phyloP scores from a whole-genome alignment of 179 eudicot species.

The Actinidia chinensis region DNA sequence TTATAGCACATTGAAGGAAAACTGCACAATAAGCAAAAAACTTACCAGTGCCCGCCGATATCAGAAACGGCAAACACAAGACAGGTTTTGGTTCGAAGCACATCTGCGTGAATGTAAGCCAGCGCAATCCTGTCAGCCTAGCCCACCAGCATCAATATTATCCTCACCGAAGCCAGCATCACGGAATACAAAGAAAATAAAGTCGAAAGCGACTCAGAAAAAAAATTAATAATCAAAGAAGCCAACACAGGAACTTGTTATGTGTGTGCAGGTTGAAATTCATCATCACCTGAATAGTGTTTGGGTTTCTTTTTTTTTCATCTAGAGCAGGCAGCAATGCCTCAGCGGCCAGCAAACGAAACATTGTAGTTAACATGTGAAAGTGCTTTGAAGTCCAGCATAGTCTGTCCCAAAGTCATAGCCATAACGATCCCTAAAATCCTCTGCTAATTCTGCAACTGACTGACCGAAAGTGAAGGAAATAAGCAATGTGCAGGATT shows the following conservation, averaged over 20 bases:
- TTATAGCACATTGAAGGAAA: no score
- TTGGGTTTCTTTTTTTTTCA: conserved; percentile 85
- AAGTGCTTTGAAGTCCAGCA: conserved; percentile 78
- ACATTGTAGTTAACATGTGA: conserved; percentile 86
- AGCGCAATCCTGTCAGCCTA: conserved; percentile 92
- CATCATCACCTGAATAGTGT: conserved; percentile 71
- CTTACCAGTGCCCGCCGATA: conserved; percentile 94
- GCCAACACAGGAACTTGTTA: conserved; percentile 13
- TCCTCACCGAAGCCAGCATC: conserved; percentile 64
- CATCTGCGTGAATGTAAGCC: conserved; percentile 87
- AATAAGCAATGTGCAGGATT: background rate
- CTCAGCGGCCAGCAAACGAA: conserved; percentile 90
- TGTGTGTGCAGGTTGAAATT: conserved; percentile 11
- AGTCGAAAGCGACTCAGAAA: conserved; percentile 83
- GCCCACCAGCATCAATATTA: conserved; percentile 78
- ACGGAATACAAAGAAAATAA: conserved; percentile 83
- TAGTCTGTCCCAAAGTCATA: conserved; percentile 79
- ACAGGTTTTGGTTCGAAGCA: conserved; percentile 89
- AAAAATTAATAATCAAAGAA: conserved; percentile 20
- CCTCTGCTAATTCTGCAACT: conserved; percentile 92
- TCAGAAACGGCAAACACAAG: conserved; percentile 95
- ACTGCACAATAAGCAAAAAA: background rate
- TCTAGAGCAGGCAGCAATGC: conserved; percentile 93
- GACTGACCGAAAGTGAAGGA: conserved; percentile 44
- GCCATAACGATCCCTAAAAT: conserved; percentile 96